Evolutionary conservation across 768 basidiomycete genomes (phyloP).

Genomic region (Tricholoma furcatifolium): DNA sequence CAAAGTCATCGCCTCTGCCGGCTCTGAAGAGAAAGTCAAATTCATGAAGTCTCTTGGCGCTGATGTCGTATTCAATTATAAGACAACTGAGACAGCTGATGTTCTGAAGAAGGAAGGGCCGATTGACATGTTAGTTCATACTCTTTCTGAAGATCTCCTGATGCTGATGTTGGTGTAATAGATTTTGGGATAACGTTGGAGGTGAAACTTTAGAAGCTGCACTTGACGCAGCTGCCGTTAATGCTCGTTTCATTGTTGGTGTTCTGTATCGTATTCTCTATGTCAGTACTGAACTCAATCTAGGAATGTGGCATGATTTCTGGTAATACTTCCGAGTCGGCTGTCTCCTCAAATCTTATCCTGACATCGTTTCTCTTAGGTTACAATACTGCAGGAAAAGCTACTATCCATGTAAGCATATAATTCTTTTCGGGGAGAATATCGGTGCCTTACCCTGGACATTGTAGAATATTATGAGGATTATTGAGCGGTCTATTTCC

Average conservation of each 20-base stretch:
- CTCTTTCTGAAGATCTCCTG: not conserved
- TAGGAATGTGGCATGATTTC: conserved; percentile 42
- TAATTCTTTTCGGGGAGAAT: not conserved
- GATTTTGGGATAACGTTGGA: conserved; percentile 60
- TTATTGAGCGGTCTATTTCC: conserved; percentile 41
- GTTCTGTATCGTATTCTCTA: not conserved
- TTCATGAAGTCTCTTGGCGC: conserved; percentile 59
- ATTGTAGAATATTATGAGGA: conserved; percentile 35
- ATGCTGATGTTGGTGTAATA: conserved; percentile 10
- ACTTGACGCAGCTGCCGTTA: conserved; percentile 38
- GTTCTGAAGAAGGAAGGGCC: conserved; percentile 45
- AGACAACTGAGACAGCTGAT: conserved; percentile 50
- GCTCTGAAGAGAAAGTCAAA: conserved; percentile 68
- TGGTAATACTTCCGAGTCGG: conserved; percentile 10
- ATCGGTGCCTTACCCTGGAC: not conserved
- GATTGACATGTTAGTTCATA: not conserved
- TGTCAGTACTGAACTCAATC: not conserved
- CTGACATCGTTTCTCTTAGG: conserved; percentile 2
- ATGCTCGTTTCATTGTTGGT: conserved; percentile 46
- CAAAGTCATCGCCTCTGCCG: conserved; percentile 71
- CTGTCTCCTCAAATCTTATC: not conserved
- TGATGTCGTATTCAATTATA: conserved; percentile 74
- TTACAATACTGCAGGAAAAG: conserved; percentile 29
- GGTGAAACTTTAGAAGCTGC: conserved; percentile 61
- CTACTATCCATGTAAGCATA: conserved; percentile 25